Conservation (phyloP, 2,329 filamentous ascomycete genomes). For the Aspergillus sp. region DNA sequence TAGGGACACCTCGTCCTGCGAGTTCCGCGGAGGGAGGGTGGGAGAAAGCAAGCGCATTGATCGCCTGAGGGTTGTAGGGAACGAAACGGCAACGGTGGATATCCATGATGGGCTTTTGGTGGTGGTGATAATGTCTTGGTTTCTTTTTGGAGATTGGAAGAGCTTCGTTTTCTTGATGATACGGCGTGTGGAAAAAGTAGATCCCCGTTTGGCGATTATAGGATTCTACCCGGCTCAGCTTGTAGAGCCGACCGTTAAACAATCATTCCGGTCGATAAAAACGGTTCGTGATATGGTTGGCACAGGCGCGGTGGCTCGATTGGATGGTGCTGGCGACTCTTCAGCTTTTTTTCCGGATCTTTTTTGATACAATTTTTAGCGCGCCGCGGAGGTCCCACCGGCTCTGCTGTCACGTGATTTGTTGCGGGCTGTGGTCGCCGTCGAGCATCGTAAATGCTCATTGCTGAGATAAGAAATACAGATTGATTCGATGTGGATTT, state of each 20-base stretch:
- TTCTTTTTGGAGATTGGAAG: background rate
- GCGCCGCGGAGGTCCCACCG: slow-evolving; percentile 24
- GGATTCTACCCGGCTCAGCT: slow-evolving; percentile 19
- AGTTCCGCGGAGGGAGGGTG: slow-evolving; percentile 60
- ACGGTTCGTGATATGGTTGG: background rate
- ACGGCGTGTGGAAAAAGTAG: slow-evolving; percentile 6
- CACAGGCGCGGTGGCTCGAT: slow-evolving; percentile 9
- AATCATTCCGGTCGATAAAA: slow-evolving; percentile 21
- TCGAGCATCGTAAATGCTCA: background rate
- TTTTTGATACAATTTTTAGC: slow-evolving; percentile 32
- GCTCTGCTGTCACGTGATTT: slow-evolving; percentile 24
- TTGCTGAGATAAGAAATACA: background rate
- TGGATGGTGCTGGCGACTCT: slow-evolving; percentile 13
- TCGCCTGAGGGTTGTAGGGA: slow-evolving; percentile 84
- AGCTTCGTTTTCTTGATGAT: background rate
- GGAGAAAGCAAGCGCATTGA: slow-evolving; percentile 94
- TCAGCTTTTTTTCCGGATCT: slow-evolving; percentile 21
- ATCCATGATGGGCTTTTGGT: slow-evolving; percentile 65
- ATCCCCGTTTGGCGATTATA: background rate
- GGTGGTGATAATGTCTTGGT: slow-evolving; percentile 51
- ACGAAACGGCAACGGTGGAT: slow-evolving; percentile 97
- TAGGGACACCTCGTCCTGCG: slow-evolving; percentile 54
- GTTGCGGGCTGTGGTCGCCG: background rate
- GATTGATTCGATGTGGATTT: background rate
- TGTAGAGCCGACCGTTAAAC: slow-evolving; percentile 25